Evolutionary conservation across 768 basidiomycete species (phyloP).

Genomic region (Mycena olivaceomarginata): DNA sequence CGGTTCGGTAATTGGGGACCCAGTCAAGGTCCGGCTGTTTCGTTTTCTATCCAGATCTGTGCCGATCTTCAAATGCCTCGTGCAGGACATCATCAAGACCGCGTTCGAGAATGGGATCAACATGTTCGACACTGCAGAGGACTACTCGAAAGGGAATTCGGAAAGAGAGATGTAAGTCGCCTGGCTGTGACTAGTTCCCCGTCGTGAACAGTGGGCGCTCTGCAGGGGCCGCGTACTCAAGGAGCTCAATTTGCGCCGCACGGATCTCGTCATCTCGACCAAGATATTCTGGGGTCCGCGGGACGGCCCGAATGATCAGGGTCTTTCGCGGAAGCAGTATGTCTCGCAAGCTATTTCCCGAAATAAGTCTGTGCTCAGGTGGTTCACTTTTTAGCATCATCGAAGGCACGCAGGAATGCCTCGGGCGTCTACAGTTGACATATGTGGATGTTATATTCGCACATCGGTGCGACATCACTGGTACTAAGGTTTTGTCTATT

Average conservation of each 20-base stretch:
- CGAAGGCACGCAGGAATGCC: conserved; percentile 82
- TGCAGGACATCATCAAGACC: conserved; percentile 84
- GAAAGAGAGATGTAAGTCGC: conserved; percentile 81
- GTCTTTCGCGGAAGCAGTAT: conserved; percentile 76
- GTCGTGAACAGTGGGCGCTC: neutral
- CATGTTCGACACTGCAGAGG: conserved; percentile 85
- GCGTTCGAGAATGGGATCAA: conserved; percentile 88
- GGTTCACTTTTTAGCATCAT: conserved; percentile 69
- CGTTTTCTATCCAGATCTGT: neutral
- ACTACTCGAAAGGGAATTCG: conserved; percentile 78
- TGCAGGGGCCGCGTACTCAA: conserved; percentile 81
- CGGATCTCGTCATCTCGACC: conserved; percentile 85
- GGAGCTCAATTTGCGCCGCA: conserved; percentile 79
- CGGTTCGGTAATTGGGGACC: conserved; percentile 70
- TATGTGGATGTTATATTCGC: conserved; percentile 87
- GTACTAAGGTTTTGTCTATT: conserved; percentile 49
- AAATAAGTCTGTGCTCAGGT: neutral
- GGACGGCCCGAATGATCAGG: conserved; percentile 73
- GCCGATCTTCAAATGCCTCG: neutral
- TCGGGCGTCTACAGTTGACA: conserved; percentile 82
- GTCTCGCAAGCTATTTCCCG: conserved; percentile 44
- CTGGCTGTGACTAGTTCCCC: neutral
- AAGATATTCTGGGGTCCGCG: conserved; percentile 87
- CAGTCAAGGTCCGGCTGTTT: conserved; percentile 60
- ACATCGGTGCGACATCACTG: conserved; percentile 77